Base-by-base conservation (phyloP, 2,329 filamentous ascomycete species). In the Fusarium nurragi region DNA sequence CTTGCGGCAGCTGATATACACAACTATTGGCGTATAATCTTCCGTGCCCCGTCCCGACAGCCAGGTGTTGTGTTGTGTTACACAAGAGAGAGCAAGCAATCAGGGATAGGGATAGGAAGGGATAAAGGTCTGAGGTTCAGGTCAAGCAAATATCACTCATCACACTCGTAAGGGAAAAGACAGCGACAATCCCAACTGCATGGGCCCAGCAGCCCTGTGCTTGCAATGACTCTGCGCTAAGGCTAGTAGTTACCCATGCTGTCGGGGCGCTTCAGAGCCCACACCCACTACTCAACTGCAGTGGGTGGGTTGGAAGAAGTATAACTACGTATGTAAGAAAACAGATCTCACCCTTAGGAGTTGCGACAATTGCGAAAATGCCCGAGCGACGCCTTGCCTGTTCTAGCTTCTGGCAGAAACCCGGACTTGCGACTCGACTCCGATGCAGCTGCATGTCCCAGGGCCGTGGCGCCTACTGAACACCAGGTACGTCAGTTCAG, bases 301-400 rank as follows among this genome's bases (percentile, higher is more conserved):
- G 30, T 9, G 19, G 16, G 18, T n/a, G 19, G 22, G 26, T 46
- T 45, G 18, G 19, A 13, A 22, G 26, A 18, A 40, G n/a, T 18
- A 22, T 25, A 14, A 6, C 16, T 32, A 32, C 30, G 13, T 34
- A 34, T 8, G 32, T 34, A 34, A n/a, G n/a, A n/a, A n/a, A n/a
- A n/a, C 54, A 54, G 55, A 64, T 70, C 57, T 49, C 34, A 13
- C 47, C 59, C 44, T 65, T 66, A 37, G 52, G 38, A 39, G 49
- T 45, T 51, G 32, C 16, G 16, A 34, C 16, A 34, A 34, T 43
- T 45, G 41, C 48, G 52, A 69, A 71, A 71, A 59, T 64, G 36
- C 46, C 68, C 68, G 68, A 65, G 41, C 45, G 54, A 55, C 68
- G 54, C 55, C 46, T 58, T 56, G 30, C 52, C 58, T 46, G 34